These are phyloP conservation scores for Hanseniaspora mollemarum DNA, from an alignment of 805 yeast species.

Conservation along the genomic window DNA sequence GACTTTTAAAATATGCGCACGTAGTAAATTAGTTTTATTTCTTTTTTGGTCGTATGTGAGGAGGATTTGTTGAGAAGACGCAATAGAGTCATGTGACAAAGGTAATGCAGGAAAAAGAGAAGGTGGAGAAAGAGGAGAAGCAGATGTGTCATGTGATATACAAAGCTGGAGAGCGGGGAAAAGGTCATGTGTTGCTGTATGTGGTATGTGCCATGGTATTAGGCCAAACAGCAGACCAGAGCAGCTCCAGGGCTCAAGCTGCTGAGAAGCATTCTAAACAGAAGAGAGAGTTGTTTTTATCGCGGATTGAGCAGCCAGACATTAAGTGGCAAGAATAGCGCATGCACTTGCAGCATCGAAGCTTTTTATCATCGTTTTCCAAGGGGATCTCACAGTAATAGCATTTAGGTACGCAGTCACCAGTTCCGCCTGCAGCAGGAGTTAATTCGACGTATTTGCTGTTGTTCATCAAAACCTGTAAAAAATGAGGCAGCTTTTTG, in stretches of 20 bases:
- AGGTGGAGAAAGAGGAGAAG: too few species aligned
- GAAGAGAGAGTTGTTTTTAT: background rate
- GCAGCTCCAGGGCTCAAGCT: background rate
- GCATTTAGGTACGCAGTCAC: background rate
- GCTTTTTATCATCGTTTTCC: background rate
- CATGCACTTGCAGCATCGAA: background rate
- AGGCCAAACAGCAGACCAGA: background rate
- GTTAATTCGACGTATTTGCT: background rate
- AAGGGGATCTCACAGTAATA: slow-evolving; percentile 1
- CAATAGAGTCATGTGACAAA: too few species aligned
- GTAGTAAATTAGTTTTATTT: too few species aligned
- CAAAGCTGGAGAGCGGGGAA: too few species aligned
- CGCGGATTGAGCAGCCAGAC: slow-evolving; percentile 8
- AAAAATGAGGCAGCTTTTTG: background rate
- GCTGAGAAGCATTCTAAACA: slow-evolving; percentile 10
- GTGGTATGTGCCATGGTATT: too few species aligned
- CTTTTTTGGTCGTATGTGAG: too few species aligned
- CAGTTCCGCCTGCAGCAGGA: background rate
- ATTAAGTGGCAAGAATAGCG: background rate
- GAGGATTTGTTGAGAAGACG: too few species aligned
- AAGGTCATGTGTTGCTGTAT: too few species aligned
- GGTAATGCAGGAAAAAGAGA: too few species aligned
- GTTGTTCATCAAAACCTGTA: slow-evolving; percentile 3
- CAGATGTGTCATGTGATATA: too few species aligned
- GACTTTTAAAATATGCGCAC: background rate